Conservation (phyloP, 2,329 filamentous ascomycete species). For the Drechslera avenae region DNA sequence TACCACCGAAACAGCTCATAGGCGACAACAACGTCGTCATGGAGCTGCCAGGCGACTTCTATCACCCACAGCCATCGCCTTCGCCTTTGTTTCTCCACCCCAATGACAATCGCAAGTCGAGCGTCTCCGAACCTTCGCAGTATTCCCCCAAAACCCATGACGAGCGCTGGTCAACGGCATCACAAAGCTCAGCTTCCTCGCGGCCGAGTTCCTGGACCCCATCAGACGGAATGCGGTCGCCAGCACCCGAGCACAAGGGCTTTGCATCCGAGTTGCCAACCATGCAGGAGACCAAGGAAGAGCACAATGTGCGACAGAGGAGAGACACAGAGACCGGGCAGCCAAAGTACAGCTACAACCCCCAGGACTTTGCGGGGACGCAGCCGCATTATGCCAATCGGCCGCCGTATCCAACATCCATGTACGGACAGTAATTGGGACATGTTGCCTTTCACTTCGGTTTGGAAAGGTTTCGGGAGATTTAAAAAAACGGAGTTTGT, state of each 20-base stretch:
- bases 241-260: slow-evolving; percentile 39
- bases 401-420: slow-evolving; percentile 11
- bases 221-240: slow-evolving; percentile 44
- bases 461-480: too few relatives aligned
- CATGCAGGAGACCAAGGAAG: slow-evolving; percentile 44
- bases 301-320: slow-evolving; percentile 31
- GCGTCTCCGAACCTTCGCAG: slow-evolving; percentile 23
- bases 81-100: slow-evolving; percentile 35
- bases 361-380: slow-evolving; percentile 39
- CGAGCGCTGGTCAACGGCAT: slow-evolving; percentile 41
- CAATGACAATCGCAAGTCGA: slow-evolving; percentile 30
- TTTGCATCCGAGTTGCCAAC: slow-evolving; percentile 45
- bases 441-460: too few relatives aligned
- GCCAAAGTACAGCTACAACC: slow-evolving; percentile 43
- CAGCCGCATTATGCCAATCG: slow-evolving; percentile 17
- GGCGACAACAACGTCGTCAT: slow-evolving; percentile 44
- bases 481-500: neutral
- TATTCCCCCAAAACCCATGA: slow-evolving; percentile 37
- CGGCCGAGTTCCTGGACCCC: slow-evolving; percentile 44
- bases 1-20: slow-evolving; percentile 24
- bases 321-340: slow-evolving; percentile 18
- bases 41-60: slow-evolving; percentile 52
- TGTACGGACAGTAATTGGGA: slow-evolving; percentile 2
- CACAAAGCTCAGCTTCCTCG: slow-evolving; percentile 36
- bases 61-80: slow-evolving; percentile 41